phyloP scores from a whole-genome alignment of 176 grass and related monocot species.

The Olyra latifolia region DNA sequence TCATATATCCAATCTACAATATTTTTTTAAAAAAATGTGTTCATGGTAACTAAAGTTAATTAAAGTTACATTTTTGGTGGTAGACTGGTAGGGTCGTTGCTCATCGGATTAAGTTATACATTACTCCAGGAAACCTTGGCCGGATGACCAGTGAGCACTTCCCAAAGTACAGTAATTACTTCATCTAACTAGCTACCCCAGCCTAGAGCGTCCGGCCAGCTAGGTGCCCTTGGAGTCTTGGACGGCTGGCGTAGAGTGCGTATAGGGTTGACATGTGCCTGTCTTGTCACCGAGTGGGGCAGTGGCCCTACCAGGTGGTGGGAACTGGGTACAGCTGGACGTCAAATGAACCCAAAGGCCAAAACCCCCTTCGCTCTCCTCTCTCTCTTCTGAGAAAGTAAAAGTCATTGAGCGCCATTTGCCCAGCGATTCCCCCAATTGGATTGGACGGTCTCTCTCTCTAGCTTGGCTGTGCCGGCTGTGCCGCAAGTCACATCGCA shows the following conservation, averaged over 20 bases:
- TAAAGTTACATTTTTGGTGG: too few species aligned
- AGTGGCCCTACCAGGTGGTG: conserved; percentile 9
- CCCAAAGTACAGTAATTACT: background rate
- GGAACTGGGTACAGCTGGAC: background rate
- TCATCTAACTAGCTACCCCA: background rate
- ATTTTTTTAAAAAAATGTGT: too few species aligned
- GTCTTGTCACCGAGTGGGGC: conserved; percentile 22
- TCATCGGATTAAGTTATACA: too few species aligned
- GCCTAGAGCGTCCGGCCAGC: background rate
- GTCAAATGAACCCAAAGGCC: background rate
- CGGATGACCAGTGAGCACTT: too few species aligned
- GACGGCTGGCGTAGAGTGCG: background rate
- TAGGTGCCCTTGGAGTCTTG: background rate
- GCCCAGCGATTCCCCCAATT: background rate
- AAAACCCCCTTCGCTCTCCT: background rate
- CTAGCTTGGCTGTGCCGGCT: background rate
- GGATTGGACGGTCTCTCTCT: background rate
- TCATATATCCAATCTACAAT: too few species aligned
- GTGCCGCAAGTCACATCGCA: background rate
- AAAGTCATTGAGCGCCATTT: background rate
- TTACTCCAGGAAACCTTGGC: too few species aligned
- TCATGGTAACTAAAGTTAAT: too few species aligned
- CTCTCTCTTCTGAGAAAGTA: background rate
- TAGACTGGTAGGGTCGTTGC: too few species aligned
- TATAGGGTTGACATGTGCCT: background rate